Conservation (phyloP, 2,329 filamentous ascomycete genomes). For the Phaeosphaeriaceae sp. region DNA sequence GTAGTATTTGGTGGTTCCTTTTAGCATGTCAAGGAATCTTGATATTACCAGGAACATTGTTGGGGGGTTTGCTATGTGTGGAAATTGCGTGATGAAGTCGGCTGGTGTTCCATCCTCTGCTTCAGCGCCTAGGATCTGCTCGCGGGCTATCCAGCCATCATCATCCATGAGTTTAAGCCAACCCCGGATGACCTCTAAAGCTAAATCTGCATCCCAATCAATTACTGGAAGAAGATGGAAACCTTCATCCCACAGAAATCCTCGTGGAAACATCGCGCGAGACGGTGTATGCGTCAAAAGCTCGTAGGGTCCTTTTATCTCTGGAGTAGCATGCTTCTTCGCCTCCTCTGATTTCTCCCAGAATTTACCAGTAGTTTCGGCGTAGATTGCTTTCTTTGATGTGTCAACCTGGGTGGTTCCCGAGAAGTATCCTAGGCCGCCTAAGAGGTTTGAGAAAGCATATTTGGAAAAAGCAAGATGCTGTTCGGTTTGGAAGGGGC, state of each 20-base stretch:
- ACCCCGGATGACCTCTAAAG: slow-evolving; percentile 82
- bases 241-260: slow-evolving; percentile 96
- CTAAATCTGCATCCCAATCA: slow-evolving; percentile 90
- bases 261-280: slow-evolving; percentile 89
- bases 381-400: slow-evolving; percentile 85
- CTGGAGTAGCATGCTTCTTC: slow-evolving; percentile 69
- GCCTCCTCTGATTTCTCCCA: slow-evolving; percentile 89
- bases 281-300: slow-evolving; percentile 90
- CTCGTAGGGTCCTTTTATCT: slow-evolving; percentile 79
- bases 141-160: slow-evolving; percentile 93
- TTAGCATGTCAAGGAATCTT: slow-evolving; percentile 68
- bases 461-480: slow-evolving; percentile 79
- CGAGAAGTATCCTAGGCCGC: slow-evolving; percentile 91
- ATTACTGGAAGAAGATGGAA: slow-evolving; percentile 89
- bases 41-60: slow-evolving; percentile 89
- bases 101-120: slow-evolving; percentile 87
- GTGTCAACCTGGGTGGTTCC: slow-evolving; percentile 85
- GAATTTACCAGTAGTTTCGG: slow-evolving; percentile 90
- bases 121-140: slow-evolving; percentile 89
- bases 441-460: slow-evolving; percentile 89
- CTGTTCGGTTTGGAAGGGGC: slow-evolving; percentile 75
- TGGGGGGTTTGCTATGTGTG: slow-evolving; percentile 94
- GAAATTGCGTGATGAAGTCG: slow-evolving; percentile 92
- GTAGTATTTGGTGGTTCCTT: slow-evolving; percentile 54
- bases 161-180: slow-evolving; percentile 96